Base-by-base conservation (phyloP, 805 yeast genomes). In the Millerozyma acaciae region DNA sequence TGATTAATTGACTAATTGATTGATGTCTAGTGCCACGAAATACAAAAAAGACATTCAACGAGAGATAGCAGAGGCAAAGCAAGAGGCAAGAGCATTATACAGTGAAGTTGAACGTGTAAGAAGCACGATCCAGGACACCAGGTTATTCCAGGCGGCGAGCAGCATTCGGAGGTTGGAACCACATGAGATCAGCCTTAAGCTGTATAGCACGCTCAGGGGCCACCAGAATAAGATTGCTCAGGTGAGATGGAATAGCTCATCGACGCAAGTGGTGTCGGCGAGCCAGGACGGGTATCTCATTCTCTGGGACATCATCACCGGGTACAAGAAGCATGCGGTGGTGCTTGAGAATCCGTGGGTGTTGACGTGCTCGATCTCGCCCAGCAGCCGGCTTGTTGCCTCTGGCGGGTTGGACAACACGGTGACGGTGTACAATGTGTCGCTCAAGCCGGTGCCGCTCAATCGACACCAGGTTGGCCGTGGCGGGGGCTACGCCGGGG, bases 221-320 rank as follows among this genome's bases (percentile, higher is more conserved):
- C 96, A 89, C 52, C 75, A 74, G 43, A 82, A 78, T 50, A 87
- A 88, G 50, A 73, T 88, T 14, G 70, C 80, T 6, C 76, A 78
- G 37, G 62, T 84, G 37, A 65, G 76, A 33, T 84, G 96, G 94
- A 71, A 78, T 34, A 53, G 65, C 1, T 80, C 80, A 50, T 72
- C 84, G n/a, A 55, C 60, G 28, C 70, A 68, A 28, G 50, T 88
- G 2, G 55, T 87, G 6, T 75, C 87, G 31, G 87, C 86, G 0
- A 80, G 90, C 16, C 95, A 85, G 52, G 97, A 89, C 57, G 96
- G 95, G 2, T 83, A 76, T 50, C 65, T 87, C 65, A 66, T 89
- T 23, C 57, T 85, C 14, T 89, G 97, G 96, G 90, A 88, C 53
- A 70, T 86, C 0, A 62, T 71, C 3, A 73, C 85, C 0, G 89